These are phyloP conservation scores for Ulota crispa DNA, from an alignment of 225 moss, liverwort and hornwort species.

Conservation along the genomic window DNA sequence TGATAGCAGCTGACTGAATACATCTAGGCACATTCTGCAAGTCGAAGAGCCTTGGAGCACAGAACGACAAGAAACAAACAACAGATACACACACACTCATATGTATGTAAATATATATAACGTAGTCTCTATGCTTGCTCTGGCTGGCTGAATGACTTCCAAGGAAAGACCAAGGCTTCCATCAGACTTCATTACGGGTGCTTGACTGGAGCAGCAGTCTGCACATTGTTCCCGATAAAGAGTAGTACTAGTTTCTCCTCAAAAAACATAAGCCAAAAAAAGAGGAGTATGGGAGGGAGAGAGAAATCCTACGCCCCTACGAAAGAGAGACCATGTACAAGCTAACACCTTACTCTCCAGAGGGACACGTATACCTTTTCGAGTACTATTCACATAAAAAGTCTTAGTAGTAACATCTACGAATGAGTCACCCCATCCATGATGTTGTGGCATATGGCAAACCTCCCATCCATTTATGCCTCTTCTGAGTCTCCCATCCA, in stretches of 20 bases:
- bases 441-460: no score
- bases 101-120: no score
- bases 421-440: no score
- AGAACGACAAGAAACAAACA: constrained; percentile 6
- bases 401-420: constrained; percentile 13
- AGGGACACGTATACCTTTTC: constrained; percentile 41
- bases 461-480: no score
- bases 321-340: constrained; percentile 38
- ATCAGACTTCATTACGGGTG: constrained; percentile 50
- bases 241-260: constrained; percentile 48
- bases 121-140: constrained; percentile 26
- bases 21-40: constrained; percentile 50
- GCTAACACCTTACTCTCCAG: constrained; percentile 33
- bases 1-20: constrained; percentile 38
- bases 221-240: constrained; percentile 56
- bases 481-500: constrained; percentile 17
- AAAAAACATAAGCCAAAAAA: constrained; percentile 44
- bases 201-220: constrained; percentile 48
- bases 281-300: not conserved
- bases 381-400: constrained; percentile 52
- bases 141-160: constrained; percentile 39
- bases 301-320: constrained; percentile 37
- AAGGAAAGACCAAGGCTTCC: constrained; percentile 39
- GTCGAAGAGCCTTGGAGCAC: constrained; percentile 41
- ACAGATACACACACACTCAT: no score